phyloP scores from a whole-genome alignment of 2,329 filamentous ascomycete species.

The Westerdykella sp. region DNA sequence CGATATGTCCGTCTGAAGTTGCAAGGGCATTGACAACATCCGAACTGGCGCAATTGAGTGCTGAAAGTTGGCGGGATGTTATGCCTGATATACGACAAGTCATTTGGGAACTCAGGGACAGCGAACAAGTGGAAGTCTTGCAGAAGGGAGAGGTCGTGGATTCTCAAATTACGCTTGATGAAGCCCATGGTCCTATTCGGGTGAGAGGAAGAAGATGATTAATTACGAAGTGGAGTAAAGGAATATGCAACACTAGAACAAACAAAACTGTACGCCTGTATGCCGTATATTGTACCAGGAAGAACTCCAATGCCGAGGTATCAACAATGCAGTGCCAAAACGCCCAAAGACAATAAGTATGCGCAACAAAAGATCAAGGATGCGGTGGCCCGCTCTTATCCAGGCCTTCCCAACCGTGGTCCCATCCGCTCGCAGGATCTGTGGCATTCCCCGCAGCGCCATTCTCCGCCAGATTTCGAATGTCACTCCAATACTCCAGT shows the following conservation, averaged over 20 bases:
- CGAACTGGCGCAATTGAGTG: slow-evolving; percentile 32
- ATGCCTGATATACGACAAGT: slow-evolving; percentile 43
- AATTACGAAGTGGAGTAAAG: not conserved
- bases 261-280: no score
- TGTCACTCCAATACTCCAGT: slow-evolving; percentile 82
- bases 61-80: slow-evolving; percentile 40
- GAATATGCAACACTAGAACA: not conserved
- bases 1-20: slow-evolving; percentile 49
- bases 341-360: not conserved
- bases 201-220: slow-evolving; percentile 21
- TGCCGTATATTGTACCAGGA: not conserved
- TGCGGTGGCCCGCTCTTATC: slow-evolving; percentile 33
- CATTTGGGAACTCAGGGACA: slow-evolving; percentile 39
- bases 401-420: slow-evolving; percentile 34
- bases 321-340: not conserved
- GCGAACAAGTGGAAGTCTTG: slow-evolving; percentile 43
- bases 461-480: slow-evolving; percentile 39
- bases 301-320: not conserved
- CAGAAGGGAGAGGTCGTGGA: slow-evolving; percentile 43
- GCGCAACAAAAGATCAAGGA: slow-evolving; percentile 11
- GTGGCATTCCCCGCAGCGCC: slow-evolving; percentile 31
- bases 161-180: slow-evolving; percentile 24
- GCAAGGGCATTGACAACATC: slow-evolving; percentile 40
- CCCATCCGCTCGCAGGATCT: slow-evolving; percentile 31
- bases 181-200: slow-evolving; percentile 45